These are phyloP conservation scores for Geotrichum histeridarum DNA, from an alignment of 1,139 yeast species.

Conservation along the genomic window DNA sequence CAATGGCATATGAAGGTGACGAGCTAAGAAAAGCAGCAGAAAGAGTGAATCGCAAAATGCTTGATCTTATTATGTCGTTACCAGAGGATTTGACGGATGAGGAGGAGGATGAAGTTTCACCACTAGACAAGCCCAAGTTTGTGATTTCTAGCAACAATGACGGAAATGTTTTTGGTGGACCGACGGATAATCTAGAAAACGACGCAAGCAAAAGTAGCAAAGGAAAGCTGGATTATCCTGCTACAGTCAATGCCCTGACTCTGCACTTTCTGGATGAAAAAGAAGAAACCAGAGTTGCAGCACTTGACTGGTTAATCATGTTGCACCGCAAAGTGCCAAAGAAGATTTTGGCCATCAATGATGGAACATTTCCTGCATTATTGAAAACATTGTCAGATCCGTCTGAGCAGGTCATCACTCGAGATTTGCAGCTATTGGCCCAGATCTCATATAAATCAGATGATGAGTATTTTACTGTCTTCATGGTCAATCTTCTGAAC, in stretches of 20 bases:
- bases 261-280: constrained; percentile 62
- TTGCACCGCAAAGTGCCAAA: constrained; percentile 70
- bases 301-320: constrained; percentile 86
- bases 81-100: constrained; percentile 28
- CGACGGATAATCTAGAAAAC: not conserved
- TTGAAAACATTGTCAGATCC: constrained; percentile 81
- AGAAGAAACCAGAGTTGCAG: constrained; percentile 77
- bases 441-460: constrained; percentile 73
- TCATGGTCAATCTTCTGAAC: constrained; percentile 64
- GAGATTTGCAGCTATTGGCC: constrained; percentile 70
- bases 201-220: constrained; percentile 11
- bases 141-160: constrained; percentile 25
- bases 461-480: constrained; percentile 70
- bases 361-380: constrained; percentile 69
- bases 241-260: constrained; percentile 57
- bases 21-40: constrained; percentile 52
- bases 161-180: constrained; percentile 26
- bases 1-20: constrained; percentile 50
- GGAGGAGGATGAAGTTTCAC: not conserved
- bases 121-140: constrained; percentile 21
- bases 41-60: constrained; percentile 48
- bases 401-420: constrained; percentile 75
- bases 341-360: constrained; percentile 52
- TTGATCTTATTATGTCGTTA: constrained; percentile 42
- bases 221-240: constrained; percentile 46